phyloP scores from a whole-genome alignment of 2,329 filamentous ascomycete genomes.

The Trichophyton equinum region DNA sequence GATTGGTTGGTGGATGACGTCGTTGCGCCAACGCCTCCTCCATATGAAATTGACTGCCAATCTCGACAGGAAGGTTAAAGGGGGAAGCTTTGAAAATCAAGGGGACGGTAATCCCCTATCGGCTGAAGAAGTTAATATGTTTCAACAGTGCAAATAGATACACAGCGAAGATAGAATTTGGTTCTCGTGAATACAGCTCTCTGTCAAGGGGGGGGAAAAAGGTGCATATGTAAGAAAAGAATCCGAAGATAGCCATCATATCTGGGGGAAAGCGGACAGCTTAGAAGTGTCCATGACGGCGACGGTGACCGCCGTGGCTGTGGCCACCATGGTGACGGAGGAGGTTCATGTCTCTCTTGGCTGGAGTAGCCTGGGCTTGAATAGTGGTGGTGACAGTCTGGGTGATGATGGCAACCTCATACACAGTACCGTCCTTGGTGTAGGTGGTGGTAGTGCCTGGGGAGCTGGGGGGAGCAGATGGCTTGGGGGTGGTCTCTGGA shows the following conservation, averaged over 20 bases:
- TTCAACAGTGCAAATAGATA: not conserved
- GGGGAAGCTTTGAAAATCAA: not conserved
- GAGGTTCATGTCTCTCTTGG: not conserved
- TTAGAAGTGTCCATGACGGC: not conserved
- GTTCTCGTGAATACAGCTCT: not conserved
- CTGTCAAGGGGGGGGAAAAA: not conserved
- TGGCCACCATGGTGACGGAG: conserved; percentile 7
- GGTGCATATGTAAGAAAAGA: not conserved
- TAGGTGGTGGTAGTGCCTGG: conserved; percentile 9
- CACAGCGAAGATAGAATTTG: not conserved
- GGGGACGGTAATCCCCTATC: not conserved
- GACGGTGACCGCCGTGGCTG: conserved; percentile 7
- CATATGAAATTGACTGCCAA: not conserved
- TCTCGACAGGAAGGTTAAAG: not conserved
- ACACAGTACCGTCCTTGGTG: conserved; percentile 10
- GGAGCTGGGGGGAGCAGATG: not conserved
- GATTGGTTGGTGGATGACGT: not conserved
- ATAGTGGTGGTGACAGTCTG: conserved; percentile 10
- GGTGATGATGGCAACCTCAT: conserved; percentile 10
- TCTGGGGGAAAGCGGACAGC: not conserved
- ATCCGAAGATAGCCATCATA: not conserved
- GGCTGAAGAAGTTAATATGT: not conserved
- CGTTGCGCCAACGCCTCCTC: not conserved
- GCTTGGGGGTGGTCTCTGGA: not conserved
- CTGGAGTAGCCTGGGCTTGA: conserved; percentile 1